Conservation (phyloP, 2,329 filamentous ascomycete genomes). For the Parascedosporium putredinis region DNA sequence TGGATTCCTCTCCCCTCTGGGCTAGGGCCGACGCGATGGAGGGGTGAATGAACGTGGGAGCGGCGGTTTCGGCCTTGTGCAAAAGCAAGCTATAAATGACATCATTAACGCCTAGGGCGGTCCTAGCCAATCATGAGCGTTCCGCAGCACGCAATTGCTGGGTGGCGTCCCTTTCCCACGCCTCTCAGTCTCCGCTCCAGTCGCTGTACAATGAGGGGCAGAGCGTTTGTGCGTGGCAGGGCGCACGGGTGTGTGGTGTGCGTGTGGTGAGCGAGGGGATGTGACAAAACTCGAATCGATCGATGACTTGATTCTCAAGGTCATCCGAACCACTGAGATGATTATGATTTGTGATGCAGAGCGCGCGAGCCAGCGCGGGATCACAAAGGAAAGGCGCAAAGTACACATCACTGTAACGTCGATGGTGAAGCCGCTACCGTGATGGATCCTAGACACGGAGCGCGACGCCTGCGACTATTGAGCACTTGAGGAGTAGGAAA, state of each 20-base stretch:
- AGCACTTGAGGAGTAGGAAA: too few species aligned
- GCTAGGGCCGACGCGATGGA: background rate
- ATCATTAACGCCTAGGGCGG: constrained; percentile 17
- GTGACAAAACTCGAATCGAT: background rate
- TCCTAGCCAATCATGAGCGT: constrained; percentile 18
- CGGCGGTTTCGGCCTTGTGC: constrained; percentile 6
- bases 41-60: background rate
- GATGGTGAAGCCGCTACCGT: too few species aligned
- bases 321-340: background rate
- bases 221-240: too few species aligned
- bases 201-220: too few species aligned
- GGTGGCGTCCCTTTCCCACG: constrained; percentile 7
- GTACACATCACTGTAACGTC: too few species aligned
- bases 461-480: too few species aligned
- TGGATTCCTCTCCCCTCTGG: background rate
- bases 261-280: background rate
- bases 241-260: background rate
- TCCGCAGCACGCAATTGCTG: constrained; percentile 23
- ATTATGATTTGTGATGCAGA: background rate
- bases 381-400: background rate
- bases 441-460: too few species aligned
- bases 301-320: background rate
- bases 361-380: too few species aligned
- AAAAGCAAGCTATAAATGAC: constrained; percentile 16
- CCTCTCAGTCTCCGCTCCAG: too few species aligned